A percentile compares a stretch with the other conserved stretches of the same genome.
These are phyloP conservation scores for Jasminum sambac DNA, from an alignment of 257 asterid genomes.

Conservation along the genomic window DNA sequence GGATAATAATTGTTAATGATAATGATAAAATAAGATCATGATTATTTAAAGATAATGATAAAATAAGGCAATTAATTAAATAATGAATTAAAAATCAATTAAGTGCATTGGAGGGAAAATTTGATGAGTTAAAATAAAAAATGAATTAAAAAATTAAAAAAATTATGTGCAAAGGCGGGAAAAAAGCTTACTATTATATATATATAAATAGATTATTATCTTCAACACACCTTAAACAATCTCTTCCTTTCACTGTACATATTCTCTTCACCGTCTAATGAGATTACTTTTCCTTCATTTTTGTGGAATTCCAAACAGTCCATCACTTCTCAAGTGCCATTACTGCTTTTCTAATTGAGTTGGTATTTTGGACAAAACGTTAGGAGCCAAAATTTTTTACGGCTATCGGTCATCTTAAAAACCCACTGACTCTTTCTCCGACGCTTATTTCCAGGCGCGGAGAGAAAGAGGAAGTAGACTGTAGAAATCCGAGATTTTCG, in stretches of 20 bases:
- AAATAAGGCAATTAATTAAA: no score
- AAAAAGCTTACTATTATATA: no score
- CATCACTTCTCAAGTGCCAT: neutral
- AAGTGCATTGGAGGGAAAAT: no score
- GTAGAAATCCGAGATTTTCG: constrained; percentile 6
- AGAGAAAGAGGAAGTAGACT: neutral
- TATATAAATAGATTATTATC: no score
- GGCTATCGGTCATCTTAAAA: neutral
- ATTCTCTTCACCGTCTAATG: constrained; percentile 26
- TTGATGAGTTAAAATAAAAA: no score
- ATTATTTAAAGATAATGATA: no score
- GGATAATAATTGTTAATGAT: no score
- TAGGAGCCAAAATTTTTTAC: neutral
- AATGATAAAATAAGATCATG: no score
- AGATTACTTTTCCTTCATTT: constrained; percentile 16
- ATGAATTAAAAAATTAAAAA: no score
- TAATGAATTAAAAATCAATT: no score
- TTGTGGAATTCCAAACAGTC: constrained; percentile 2
- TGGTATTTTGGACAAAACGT: neutral
- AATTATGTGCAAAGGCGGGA: no score
- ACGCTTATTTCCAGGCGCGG: neutral
- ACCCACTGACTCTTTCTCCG: constrained; percentile 4
- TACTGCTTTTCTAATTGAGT: constrained; percentile 16
- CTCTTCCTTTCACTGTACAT: constrained; percentile 41
- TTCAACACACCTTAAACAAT: constrained; percentile 30